Evolutionary conservation across 352 stramenopile genomes (phyloP).

Genomic region (Phytopythium kandeliae): DNA sequence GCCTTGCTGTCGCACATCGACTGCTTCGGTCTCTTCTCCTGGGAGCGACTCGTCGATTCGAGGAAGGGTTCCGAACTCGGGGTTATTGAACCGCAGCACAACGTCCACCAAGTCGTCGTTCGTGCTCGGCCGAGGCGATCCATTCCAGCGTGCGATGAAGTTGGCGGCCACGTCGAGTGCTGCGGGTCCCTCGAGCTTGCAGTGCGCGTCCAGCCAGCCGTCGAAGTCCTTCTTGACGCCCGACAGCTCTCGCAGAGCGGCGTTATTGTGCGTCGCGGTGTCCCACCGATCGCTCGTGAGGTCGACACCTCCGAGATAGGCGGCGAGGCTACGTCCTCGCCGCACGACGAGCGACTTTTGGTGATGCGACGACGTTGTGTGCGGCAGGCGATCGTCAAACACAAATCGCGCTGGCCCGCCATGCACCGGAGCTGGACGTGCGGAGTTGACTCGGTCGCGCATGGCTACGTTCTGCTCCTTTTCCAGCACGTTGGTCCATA

Average conservation of each 20-base stretch:
- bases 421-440: conserved; percentile 17
- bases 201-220: conserved; percentile 57
- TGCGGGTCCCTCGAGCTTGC: conserved; percentile 36
- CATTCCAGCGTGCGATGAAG: conserved; percentile 67
- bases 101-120: conserved; percentile 36
- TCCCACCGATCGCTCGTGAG: conserved; percentile 57
- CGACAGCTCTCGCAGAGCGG: conserved; percentile 24
- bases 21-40: conserved; percentile 2
- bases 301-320: conserved; percentile 53
- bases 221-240: conserved; percentile 34
- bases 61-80: conserved; percentile 14
- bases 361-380: conserved; percentile 53
- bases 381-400: conserved; percentile 60
- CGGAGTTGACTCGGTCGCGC: conserved; percentile 45
- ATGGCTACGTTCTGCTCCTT: conserved; percentile 45
- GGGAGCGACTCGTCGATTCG: conserved; percentile 10
- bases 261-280: conserved; percentile 47
- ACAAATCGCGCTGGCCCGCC: conserved; percentile 33
- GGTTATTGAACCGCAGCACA: conserved; percentile 48
- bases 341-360: conserved; percentile 63
- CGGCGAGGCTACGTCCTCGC: conserved; percentile 26
- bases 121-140: conserved; percentile 12
- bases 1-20: conserved; percentile 10
- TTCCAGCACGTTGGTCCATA: conserved; percentile 63
- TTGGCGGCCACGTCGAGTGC: conserved; percentile 53